Conservation (phyloP, 2,329 filamentous ascomycete species). For the Zymoseptoria crescenta region DNA sequence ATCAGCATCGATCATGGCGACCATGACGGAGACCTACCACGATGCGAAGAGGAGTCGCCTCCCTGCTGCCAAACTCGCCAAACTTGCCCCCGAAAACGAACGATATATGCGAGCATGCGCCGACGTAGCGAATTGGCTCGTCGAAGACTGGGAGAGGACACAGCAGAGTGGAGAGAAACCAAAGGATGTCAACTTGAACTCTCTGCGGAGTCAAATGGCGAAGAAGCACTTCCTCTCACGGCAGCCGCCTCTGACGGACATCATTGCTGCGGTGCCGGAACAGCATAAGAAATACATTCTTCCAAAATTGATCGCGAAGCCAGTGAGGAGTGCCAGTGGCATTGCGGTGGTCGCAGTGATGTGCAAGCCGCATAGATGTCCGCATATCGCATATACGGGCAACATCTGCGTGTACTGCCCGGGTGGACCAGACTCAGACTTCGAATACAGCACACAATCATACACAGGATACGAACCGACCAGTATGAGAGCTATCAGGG, state of each 20-base stretch:
- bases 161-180: conserved; percentile 64
- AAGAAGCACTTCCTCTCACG: conserved; percentile 87
- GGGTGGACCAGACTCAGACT: conserved; percentile 93
- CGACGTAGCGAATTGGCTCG: conserved; percentile 86
- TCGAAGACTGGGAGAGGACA: conserved; percentile 83
- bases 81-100: conserved; percentile 86
- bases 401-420: conserved; percentile 99
- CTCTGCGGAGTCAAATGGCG: conserved; percentile 73
- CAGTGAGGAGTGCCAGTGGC: conserved; percentile 88
- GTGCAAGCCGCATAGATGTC: conserved; percentile 97
- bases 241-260: conserved; percentile 87
- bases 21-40: conserved; percentile 50
- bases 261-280: conserved; percentile 97
- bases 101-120: conserved; percentile 89
- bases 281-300: conserved; percentile 99
- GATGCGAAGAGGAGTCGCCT: conserved; percentile 53
- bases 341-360: conserved; percentile 98
- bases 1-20: conserved; percentile 48
- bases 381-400: conserved; percentile 95
- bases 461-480: conserved; percentile 98
- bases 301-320: conserved; percentile 92
- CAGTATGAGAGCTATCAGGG: conserved; percentile 95
- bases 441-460: conserved; percentile 97
- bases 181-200: conserved; percentile 89
- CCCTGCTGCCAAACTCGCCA: conserved; percentile 36